A percentile compares a stretch with the other conserved stretches of the same genome.
phyloP scores from a whole-genome alignment of 768 basidiomycete species.

The Amanita pseudoporphyria region DNA sequence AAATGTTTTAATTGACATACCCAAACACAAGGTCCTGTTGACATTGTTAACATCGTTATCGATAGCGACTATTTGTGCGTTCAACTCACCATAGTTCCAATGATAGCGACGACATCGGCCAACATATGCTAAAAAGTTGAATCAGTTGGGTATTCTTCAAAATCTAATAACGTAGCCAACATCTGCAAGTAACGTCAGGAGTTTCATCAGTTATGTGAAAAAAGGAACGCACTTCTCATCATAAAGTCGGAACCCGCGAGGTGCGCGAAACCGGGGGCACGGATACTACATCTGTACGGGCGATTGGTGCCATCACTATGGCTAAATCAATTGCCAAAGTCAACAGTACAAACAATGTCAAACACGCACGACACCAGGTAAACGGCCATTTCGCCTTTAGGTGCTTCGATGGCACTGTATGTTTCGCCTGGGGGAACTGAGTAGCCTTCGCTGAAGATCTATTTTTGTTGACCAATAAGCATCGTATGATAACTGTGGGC shows the following conservation, averaged over 20 bases:
- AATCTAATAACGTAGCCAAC: slow-evolving; percentile 20
- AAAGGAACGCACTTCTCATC: slow-evolving; percentile 71
- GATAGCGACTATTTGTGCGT: slow-evolving; percentile 5
- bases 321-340: neutral
- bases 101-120: slow-evolving; percentile 92
- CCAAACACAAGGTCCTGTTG: slow-evolving; percentile 84
- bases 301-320: slow-evolving; percentile 86
- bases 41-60: slow-evolving; percentile 7
- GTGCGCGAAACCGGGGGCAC: slow-evolving; percentile 94
- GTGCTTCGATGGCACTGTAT: slow-evolving; percentile 95
- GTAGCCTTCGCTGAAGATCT: slow-evolving; percentile 96
- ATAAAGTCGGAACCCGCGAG: slow-evolving; percentile 95
- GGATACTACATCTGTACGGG: slow-evolving; percentile 95
- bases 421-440: slow-evolving; percentile 95
- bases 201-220: slow-evolving; percentile 7
- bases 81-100: slow-evolving; percentile 85
- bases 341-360: neutral
- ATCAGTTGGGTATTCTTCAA: slow-evolving; percentile 11
- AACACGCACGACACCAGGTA: slow-evolving; percentile 87
- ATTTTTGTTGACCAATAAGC: slow-evolving; percentile 5
- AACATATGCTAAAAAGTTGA: slow-evolving; percentile 60
- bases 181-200: slow-evolving; percentile 24
- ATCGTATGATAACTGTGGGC: neutral
- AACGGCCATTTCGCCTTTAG: slow-evolving; percentile 98
- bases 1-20: slow-evolving; percentile 35